Evolutionary conservation across 345 rosid species (phyloP).

Genomic region (Salix viminalis): DNA sequence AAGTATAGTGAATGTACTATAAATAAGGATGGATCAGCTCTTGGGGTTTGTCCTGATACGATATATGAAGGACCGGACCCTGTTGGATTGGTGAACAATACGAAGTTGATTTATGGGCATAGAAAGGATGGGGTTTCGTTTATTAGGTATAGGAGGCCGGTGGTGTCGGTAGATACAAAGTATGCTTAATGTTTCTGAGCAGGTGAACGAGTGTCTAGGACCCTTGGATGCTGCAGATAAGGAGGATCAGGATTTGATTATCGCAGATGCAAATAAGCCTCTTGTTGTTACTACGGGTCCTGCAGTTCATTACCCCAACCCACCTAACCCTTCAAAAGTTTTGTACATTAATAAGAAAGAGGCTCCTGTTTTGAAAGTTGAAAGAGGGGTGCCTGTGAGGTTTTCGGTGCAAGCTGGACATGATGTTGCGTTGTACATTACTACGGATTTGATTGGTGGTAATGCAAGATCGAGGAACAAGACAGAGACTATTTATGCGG

Average conservation of each 20-base stretch:
- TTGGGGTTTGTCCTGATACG: slow-evolving; percentile 87
- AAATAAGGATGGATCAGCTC: slow-evolving; percentile 51
- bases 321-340: slow-evolving; percentile 60
- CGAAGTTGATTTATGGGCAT: slow-evolving; percentile 66
- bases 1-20: slow-evolving; percentile 61
- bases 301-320: slow-evolving; percentile 56
- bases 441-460: slow-evolving; percentile 88
- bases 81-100: slow-evolving; percentile 61
- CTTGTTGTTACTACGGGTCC: slow-evolving; percentile 47
- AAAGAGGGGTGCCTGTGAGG: slow-evolving; percentile 58
- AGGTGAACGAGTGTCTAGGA: slow-evolving; percentile 51
- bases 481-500: slow-evolving; percentile 75
- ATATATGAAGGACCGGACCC: slow-evolving; percentile 47
- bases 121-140: slow-evolving; percentile 92
- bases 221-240: slow-evolving; percentile 64
- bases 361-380: slow-evolving; percentile 66
- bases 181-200: slow-evolving; percentile 49
- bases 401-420: slow-evolving; percentile 70
- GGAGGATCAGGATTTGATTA: slow-evolving; percentile 66
- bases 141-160: slow-evolving; percentile 63
- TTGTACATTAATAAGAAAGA: slow-evolving; percentile 68
- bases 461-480: slow-evolving; percentile 77
- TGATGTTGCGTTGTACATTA: slow-evolving; percentile 66
- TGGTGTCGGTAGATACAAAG: slow-evolving; percentile 55
- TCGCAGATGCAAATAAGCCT: slow-evolving; percentile 48